Conservation (phyloP, 1,284 basidiomycete genomes). For the Sanghuangporus sanghuang region DNA sequence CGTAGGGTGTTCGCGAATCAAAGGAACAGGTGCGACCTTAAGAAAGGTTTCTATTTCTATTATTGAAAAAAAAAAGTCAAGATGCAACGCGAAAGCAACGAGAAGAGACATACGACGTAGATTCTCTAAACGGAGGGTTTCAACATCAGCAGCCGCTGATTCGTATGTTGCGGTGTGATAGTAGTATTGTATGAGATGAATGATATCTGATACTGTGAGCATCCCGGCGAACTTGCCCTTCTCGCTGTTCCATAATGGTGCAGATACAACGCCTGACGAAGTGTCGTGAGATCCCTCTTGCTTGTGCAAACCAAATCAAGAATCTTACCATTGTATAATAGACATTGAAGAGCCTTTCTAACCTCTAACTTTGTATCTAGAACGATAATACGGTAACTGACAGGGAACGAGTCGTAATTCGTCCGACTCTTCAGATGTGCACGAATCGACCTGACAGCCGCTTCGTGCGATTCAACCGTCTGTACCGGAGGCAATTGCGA, state of each 20-base stretch:
- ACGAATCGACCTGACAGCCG: conserved; percentile 75
- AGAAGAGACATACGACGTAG: conserved; percentile 62
- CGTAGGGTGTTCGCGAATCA: conserved; percentile 85
- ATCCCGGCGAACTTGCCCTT: conserved; percentile 89
- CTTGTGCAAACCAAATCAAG: conserved; percentile 17
- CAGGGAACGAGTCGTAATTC: conserved; percentile 93
- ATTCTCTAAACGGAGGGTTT: conserved; percentile 88
- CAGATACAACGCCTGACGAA: conserved; percentile 86
- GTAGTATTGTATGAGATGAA: conserved; percentile 96
- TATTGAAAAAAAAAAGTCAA: conserved; percentile 12
- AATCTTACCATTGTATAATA: conserved; percentile 76
- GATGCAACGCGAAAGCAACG: conserved; percentile 14
- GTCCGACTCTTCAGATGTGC: conserved; percentile 81
- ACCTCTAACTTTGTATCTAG: conserved; percentile 93
- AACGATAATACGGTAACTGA: conserved; percentile 94
- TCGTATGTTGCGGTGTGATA: conserved; percentile 87
- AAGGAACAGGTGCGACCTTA: conserved; percentile 88
- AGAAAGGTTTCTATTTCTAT: conserved; percentile 92
- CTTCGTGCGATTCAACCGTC: conserved; percentile 60
- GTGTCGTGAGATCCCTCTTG: background rate
- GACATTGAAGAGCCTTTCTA: conserved; percentile 87
- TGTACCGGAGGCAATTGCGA: conserved; percentile 57
- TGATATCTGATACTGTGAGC: conserved; percentile 94
- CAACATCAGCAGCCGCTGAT: conserved; percentile 85
- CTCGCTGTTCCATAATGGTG: conserved; percentile 96